phyloP scores from a whole-genome alignment of 1,284 basidiomycete species.

The Waitea zeae region DNA sequence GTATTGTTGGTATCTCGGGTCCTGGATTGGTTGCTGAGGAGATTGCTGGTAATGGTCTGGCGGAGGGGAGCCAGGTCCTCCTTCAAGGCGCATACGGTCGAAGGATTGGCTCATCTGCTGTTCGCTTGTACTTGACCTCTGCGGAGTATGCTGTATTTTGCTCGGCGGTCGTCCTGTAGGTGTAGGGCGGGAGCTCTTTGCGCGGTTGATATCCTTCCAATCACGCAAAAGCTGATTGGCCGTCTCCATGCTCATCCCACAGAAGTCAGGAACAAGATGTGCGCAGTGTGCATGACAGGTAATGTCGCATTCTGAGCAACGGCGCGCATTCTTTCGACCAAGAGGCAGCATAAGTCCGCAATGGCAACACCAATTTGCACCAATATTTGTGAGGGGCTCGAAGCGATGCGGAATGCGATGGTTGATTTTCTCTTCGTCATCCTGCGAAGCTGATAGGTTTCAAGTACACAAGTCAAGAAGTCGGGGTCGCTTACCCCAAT shows the following conservation, averaged over 20 bases:
- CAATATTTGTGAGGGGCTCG: conserved; percentile 92
- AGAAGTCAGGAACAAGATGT: conserved; percentile 97
- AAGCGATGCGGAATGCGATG: conserved; percentile 99
- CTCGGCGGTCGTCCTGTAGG: too few species aligned
- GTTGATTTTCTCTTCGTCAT: conserved; percentile 97
- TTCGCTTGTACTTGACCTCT: too few species aligned
- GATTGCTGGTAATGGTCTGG: conserved; percentile 3
- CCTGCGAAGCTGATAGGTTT: conserved; percentile 23
- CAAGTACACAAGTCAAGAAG: background rate
- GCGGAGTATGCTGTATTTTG: too few species aligned
- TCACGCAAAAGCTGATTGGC: conserved; percentile 88
- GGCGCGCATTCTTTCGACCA: conserved; percentile 90
- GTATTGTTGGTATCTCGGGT: too few species aligned
- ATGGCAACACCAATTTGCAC: conserved; percentile 99
- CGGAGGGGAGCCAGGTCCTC: conserved; percentile 9
- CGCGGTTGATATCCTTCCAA: conserved; percentile 69
- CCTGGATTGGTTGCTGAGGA: conserved; percentile 10
- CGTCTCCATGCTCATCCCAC: conserved; percentile 99
- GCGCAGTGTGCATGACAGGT: conserved; percentile 98
- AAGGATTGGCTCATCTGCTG: too few species aligned
- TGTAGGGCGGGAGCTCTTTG: too few species aligned
- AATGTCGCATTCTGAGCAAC: conserved; percentile 91
- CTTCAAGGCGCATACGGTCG: conserved; percentile 19
- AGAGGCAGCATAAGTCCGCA: conserved; percentile 97
- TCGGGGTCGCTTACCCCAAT: conserved; percentile 42